Percentiles rank a stretch among this genome's conserved stretches.
Conservation (phyloP, 2,329 filamentous ascomycete species). For the Stenocarpella maydis region DNA sequence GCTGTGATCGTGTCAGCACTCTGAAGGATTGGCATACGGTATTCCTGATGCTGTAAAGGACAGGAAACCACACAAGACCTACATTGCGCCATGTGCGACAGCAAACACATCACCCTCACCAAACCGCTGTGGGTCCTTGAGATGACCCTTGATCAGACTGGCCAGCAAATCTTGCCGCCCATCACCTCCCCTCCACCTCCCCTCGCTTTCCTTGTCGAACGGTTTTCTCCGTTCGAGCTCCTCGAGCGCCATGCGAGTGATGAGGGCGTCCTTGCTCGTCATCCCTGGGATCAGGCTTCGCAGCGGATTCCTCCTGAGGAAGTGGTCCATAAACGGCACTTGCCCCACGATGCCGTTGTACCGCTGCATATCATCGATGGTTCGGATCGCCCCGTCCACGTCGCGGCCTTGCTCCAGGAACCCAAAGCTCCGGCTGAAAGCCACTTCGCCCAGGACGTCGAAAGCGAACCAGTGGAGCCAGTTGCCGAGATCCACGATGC, state of each 20-base stretch:
- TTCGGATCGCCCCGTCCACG: conserved; percentile 59
- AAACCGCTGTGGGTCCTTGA: conserved; percentile 58
- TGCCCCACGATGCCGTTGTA: conserved; percentile 63
- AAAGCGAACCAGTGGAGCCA: conserved; percentile 57
- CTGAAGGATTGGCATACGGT: too few relatives aligned
- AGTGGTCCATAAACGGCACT: conserved; percentile 56
- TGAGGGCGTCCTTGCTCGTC: conserved; percentile 54
- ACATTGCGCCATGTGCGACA: conserved; percentile 65
- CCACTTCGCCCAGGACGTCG: conserved; percentile 61
- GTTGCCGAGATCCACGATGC: conserved; percentile 54
- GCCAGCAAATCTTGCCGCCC: conserved; percentile 60
- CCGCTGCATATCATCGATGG: conserved; percentile 60
- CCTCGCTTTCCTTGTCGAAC: conserved; percentile 55
- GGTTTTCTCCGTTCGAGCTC: conserved; percentile 57
- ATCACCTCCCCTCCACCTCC: conserved; percentile 49
- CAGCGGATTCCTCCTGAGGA: conserved; percentile 60
- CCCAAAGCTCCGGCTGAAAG: conserved; percentile 60
- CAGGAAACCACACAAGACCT: conserved; percentile 38
- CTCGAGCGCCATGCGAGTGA: conserved; percentile 61
- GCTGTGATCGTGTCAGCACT: conserved; percentile 43
- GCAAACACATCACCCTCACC: conserved; percentile 63
- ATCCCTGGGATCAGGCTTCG: conserved; percentile 53
- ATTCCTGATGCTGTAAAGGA: accelerated
- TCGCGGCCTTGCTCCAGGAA: conserved; percentile 60
- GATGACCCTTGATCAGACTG: conserved; percentile 59